Base-by-base conservation (phyloP, 2,329 filamentous ascomycete species). In the Trichophyton simii region DNA sequence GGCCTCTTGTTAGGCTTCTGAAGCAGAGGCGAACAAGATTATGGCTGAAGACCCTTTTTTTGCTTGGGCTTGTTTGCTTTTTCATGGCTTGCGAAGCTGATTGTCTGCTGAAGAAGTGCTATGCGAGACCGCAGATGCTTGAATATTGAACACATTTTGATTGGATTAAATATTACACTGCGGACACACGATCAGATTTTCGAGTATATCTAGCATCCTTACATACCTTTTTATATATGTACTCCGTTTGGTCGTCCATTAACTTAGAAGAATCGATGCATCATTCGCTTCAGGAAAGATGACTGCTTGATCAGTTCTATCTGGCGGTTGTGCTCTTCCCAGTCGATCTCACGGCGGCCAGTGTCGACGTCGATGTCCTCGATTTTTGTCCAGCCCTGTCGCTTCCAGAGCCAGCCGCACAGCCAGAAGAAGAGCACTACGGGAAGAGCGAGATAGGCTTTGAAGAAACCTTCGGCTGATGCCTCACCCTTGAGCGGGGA, bases 361-460 rank as follows among this genome's bases (percentile, higher is more conserved):
- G 79, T 80, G 68, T 88, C 85, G 60, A 88, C 78, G 67, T 88
- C 85, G 62, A 89, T 87, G 65, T 87, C 73, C 20, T 77, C 73
- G 2, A 82, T 70, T 22, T 70, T 78, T 60, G 85, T 75, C 82
- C 83, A 87, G 28, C 80, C 80, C 31, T 77, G 71, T 44, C 82
- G 77, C 78, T 88, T 88, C 85, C 85, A 88, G 63, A 82, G 13
- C 69, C 80, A 87, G 9, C 85, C 83, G 52, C 70, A 68, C 57
- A 76, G 57, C 79, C 81, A 84, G 72, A 84, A 84, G 59, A 69
- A 44, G 3, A 69, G 34, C 22, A 72, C 68, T 44, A 72, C 59
- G 2, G 70, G 70, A 2, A 67, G 65, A 3, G 70, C 68, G 22
- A 72, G 66, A 57, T 70, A 71, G 7, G 66, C 65, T 63, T 71